Conservation (phyloP, 139 green algal genomes). For the Tetraselmis chui region DNA sequence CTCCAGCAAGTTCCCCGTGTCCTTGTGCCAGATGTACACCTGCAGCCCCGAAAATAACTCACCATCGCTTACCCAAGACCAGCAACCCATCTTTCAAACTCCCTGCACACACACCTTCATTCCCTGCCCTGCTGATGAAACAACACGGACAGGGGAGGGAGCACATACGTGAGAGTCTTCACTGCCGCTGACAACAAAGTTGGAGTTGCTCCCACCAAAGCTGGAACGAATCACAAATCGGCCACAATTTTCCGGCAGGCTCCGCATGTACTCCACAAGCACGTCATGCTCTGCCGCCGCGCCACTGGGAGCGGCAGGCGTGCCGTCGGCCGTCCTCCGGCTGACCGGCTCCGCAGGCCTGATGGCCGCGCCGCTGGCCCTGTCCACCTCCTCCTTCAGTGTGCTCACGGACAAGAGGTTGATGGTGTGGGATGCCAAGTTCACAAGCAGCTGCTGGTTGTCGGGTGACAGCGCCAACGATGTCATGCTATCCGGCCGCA, state of each 20-base stretch:
- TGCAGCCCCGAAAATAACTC: conserved; percentile 15
- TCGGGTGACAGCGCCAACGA: conserved; percentile 53
- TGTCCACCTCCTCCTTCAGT: not conserved
- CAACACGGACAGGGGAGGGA: too few relatives aligned
- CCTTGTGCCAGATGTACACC: conserved; percentile 83
- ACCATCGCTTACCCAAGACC: too few relatives aligned
- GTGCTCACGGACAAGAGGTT: conserved; percentile 38
- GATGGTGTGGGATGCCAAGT: conserved; percentile 30
- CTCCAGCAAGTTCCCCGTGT: conserved; percentile 63
- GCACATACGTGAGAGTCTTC: conserved; percentile 68
- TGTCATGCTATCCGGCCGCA: conserved; percentile 40
- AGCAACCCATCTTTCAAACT: too few relatives aligned
- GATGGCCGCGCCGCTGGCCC: not conserved
- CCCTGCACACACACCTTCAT: too few relatives aligned
- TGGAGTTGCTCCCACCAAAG: conserved; percentile 63
- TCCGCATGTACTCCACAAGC: conserved; percentile 28
- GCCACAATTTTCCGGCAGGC: conserved; percentile 25
- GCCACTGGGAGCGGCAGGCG: not conserved
- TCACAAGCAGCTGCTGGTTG: conserved; percentile 49
- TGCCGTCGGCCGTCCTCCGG: conserved; percentile 2
- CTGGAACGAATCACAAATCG: conserved; percentile 80
- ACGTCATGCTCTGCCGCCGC: not conserved
- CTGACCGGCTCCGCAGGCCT: too few relatives aligned
- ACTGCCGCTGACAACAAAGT: conserved; percentile 72
- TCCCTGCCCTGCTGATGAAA: too few relatives aligned